These are phyloP conservation scores for Cercospora sesami DNA, from an alignment of 2,329 filamentous ascomycete species.

Conservation along the genomic window DNA sequence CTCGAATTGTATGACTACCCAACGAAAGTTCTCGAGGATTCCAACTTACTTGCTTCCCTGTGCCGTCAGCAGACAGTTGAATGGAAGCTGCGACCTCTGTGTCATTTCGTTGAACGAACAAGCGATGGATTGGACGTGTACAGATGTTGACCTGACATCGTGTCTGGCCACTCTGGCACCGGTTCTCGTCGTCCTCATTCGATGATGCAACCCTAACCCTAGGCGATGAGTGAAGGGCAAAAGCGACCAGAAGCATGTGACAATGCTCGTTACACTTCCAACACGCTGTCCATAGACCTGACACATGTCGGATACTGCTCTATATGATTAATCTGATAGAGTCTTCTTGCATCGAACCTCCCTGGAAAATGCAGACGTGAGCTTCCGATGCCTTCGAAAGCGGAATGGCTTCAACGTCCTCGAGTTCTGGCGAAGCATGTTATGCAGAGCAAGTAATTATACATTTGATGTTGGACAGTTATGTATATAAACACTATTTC, in stretches of 20 bases:
- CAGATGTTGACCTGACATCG: too few relatives aligned
- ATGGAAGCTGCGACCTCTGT: too few relatives aligned
- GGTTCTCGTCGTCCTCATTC: neutral
- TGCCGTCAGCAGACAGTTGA: too few relatives aligned
- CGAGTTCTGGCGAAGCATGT: neutral
- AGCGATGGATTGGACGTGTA: neutral
- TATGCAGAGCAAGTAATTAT: neutral
- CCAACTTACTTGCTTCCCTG: too few relatives aligned
- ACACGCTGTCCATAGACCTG: neutral
- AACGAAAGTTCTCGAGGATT: too few relatives aligned
- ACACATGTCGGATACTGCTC: neutral
- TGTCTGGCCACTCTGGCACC: neutral
- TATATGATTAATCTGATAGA: neutral
- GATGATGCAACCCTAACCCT: neutral
- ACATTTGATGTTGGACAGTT: neutral
- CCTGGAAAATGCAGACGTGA: neutral
- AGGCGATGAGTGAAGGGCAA: neutral
- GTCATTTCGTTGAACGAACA: too few relatives aligned
- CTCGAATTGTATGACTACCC: too few relatives aligned
- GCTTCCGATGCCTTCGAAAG: neutral
- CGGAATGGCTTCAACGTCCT: too few relatives aligned
- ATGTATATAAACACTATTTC: neutral
- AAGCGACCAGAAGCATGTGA: neutral
- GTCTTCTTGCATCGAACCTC: neutral
- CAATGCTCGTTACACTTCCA: neutral